Evolutionary conservation across 2,329 filamentous ascomycete genomes (phyloP).

Genomic region (Neonectria hederae): DNA sequence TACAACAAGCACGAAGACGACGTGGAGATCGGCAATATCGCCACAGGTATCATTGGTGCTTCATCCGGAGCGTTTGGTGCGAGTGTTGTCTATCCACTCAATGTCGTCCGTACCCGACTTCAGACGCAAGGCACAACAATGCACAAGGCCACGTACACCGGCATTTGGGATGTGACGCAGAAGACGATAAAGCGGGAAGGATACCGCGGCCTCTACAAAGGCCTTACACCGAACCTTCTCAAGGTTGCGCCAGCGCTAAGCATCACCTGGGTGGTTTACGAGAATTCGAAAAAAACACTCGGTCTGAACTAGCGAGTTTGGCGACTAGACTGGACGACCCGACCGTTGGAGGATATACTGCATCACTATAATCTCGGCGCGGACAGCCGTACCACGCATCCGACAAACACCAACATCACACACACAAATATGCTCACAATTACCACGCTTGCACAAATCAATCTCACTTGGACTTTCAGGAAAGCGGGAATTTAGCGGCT

Average conservation of each 20-base stretch:
- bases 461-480: constrained; percentile 33
- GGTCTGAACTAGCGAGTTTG: constrained; percentile 52
- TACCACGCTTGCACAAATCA: constrained; percentile 7
- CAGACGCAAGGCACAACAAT: constrained; percentile 95
- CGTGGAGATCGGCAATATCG: constrained; percentile 80
- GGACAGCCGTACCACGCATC: constrained; percentile 25
- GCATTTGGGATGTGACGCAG: constrained; percentile 87
- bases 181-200: constrained; percentile 88
- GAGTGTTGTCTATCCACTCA: constrained; percentile 93
- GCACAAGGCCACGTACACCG: constrained; percentile 89
- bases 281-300: constrained; percentile 83
- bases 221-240: constrained; percentile 90
- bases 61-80: constrained; percentile 92
- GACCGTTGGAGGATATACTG: constrained; percentile 11
- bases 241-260: constrained; percentile 97
- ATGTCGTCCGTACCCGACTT: constrained; percentile 88
- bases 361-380: not conserved
- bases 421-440: constrained; percentile 3
- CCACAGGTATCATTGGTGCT: constrained; percentile 88
- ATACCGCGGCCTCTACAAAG: constrained; percentile 88
- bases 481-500: constrained; percentile 41
- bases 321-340: constrained; percentile 2
- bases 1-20: constrained; percentile 84
- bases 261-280: constrained; percentile 94
- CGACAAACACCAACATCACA: not conserved